Conservation (phyloP, 176 grass and related monocot genomes). For the Chloris gayana region DNA sequence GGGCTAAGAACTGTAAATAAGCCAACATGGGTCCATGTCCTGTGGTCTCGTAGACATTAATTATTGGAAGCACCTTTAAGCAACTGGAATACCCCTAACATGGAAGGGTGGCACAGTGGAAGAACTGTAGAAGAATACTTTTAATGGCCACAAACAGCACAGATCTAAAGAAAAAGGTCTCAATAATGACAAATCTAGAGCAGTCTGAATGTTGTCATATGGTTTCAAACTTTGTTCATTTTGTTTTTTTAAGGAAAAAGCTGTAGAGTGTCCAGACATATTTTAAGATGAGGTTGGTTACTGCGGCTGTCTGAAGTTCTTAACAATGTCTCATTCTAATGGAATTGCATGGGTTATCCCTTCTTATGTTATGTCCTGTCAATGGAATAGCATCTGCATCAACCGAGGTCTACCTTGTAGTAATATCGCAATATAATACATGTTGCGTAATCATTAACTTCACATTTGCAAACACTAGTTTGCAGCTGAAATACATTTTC, state of each 20-base stretch:
- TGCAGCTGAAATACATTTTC: not conserved
- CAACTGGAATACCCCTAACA: not conserved
- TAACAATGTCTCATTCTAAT: not conserved
- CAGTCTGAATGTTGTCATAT: not conserved
- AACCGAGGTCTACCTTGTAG: not conserved
- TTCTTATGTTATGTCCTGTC: too few relatives aligned
- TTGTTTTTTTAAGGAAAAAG: not conserved
- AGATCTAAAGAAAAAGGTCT: not conserved
- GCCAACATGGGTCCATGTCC: not conserved
- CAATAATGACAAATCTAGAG: not conserved
- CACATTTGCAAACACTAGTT: not conserved
- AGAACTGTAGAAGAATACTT: slow-evolving; percentile 11
- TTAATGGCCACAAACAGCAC: not conserved
- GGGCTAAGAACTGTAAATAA: not conserved
- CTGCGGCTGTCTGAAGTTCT: not conserved
- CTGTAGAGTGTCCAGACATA: not conserved
- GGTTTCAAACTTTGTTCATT: not conserved
- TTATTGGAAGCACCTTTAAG: slow-evolving; percentile 1
- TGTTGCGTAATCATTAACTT: not conserved
- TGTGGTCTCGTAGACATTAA: not conserved
- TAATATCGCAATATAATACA: not conserved
- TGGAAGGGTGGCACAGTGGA: not conserved
- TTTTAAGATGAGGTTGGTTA: not conserved
- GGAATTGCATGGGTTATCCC: not conserved
- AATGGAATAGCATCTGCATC: not conserved